Evolutionary conservation across 768 basidiomycete species (phyloP).

Genomic region (Mycena rosella): DNA sequence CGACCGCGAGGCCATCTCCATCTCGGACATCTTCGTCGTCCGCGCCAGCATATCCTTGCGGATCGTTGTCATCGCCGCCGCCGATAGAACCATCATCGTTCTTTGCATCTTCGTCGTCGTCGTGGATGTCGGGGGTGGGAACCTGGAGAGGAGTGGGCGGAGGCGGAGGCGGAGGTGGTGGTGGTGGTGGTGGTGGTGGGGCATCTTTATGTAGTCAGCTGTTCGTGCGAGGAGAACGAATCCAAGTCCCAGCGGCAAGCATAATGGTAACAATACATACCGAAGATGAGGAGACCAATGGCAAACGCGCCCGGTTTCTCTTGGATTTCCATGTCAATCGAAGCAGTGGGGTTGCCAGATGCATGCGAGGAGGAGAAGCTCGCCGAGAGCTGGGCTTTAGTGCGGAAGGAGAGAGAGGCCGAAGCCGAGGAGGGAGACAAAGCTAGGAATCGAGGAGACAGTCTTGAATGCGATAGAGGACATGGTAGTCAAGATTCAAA

Average conservation of each 20-base stretch:
- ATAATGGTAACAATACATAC: too few relatives aligned
- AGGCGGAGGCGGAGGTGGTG: background rate
- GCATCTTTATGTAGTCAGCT: background rate
- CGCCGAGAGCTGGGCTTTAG: background rate
- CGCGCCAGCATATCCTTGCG: background rate
- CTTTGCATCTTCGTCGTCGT: background rate
- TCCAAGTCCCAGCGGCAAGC: too few relatives aligned
- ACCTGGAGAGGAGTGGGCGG: too few relatives aligned
- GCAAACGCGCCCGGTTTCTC: background rate
- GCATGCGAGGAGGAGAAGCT: background rate
- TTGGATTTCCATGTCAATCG: too few relatives aligned
- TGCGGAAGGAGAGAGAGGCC: background rate
- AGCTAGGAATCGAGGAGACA: too few relatives aligned
- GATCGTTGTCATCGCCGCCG: background rate
- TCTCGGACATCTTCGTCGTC: background rate
- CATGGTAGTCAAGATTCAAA: background rate
- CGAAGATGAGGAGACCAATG: background rate
- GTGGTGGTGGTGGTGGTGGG: too few relatives aligned
- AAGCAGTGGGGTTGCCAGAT: background rate
- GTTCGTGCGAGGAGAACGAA: background rate
- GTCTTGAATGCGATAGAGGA: background rate
- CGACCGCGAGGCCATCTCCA: background rate
- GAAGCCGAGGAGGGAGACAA: background rate
- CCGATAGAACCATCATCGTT: too few relatives aligned
- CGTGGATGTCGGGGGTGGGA: background rate